Percentiles rank a stretch among this genome's conserved stretches.
These are phyloP conservation scores for Talaromyces albobiverticillius DNA, from an alignment of 2,329 filamentous ascomycete species.

Conservation along the genomic window DNA sequence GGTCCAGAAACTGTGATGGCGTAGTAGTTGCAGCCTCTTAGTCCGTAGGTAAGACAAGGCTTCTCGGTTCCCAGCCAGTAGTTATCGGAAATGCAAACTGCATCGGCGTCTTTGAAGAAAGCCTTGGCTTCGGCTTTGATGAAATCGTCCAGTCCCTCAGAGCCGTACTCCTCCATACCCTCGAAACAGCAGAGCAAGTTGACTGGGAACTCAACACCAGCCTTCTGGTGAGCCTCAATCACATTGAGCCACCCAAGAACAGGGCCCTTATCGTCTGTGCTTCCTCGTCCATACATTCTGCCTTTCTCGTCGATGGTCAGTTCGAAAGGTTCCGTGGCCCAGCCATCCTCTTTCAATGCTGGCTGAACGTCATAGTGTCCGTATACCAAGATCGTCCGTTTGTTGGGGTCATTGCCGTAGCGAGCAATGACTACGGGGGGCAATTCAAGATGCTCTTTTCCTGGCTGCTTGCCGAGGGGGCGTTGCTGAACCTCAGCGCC, in stretches of 20 bases:
- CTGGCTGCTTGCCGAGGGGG: slow-evolving; percentile 84
- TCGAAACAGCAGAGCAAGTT: slow-evolving; percentile 99
- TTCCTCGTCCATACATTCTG: slow-evolving; percentile 93
- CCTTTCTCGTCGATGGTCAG: slow-evolving; percentile 84
- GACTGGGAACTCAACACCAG: slow-evolving; percentile 89
- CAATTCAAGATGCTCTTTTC: slow-evolving; percentile 84
- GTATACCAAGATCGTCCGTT: slow-evolving; percentile 94
- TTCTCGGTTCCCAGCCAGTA: slow-evolving; percentile 99
- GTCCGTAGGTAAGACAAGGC: slow-evolving; percentile 94
- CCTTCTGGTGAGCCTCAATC: slow-evolving; percentile 96
- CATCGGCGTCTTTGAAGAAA: slow-evolving; percentile 93
- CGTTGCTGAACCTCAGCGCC: slow-evolving; percentile 86
- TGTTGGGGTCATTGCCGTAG: slow-evolving; percentile 87
- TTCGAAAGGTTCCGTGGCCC: slow-evolving; percentile 91
- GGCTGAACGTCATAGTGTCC: slow-evolving; percentile 99
- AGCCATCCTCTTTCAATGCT: slow-evolving; percentile 87
- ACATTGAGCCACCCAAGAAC: slow-evolving; percentile 97
- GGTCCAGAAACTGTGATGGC: slow-evolving; percentile 86
- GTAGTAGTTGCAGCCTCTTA: slow-evolving; percentile 98
- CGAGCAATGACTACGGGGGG: slow-evolving; percentile 89
- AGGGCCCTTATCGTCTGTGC: slow-evolving; percentile 96
- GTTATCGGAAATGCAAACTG: slow-evolving; percentile 98
- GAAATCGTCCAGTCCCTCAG: slow-evolving; percentile 91
- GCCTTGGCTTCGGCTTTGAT: slow-evolving; percentile 88
- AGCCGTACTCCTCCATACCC: slow-evolving; percentile 99